Evolutionary conservation across 805 yeast species (phyloP).

Genomic region (Candida ovalis): DNA sequence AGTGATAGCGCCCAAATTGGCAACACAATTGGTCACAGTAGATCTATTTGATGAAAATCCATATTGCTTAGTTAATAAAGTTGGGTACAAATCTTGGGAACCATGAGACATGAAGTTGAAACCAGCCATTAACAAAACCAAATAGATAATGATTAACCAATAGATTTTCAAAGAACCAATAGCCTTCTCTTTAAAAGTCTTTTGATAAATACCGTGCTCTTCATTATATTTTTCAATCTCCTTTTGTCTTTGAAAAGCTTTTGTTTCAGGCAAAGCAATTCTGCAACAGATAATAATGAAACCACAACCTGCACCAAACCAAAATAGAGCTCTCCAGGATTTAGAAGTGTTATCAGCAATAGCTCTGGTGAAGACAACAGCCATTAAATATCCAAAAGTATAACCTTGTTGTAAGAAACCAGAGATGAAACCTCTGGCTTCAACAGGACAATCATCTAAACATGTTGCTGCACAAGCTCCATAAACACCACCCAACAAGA

Average conservation of each 20-base stretch:
- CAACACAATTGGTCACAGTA: constrained; percentile 54
- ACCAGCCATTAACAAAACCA: constrained; percentile 58
- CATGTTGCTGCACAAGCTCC: constrained; percentile 54
- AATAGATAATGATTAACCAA: constrained; percentile 57
- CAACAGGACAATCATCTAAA: constrained; percentile 49
- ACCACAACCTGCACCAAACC: constrained; percentile 65
- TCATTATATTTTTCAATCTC: constrained; percentile 31
- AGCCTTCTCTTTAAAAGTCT: constrained; percentile 33
- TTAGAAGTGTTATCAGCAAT: constrained; percentile 49
- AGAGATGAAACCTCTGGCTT: constrained; percentile 55
- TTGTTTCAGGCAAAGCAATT: constrained; percentile 46
- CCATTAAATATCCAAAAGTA: constrained; percentile 63
- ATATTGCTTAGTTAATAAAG: constrained; percentile 46
- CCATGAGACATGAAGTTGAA: constrained; percentile 63
- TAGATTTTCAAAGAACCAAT: constrained; percentile 38
- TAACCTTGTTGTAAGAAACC: constrained; percentile 81
- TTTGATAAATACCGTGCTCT: constrained; percentile 29
- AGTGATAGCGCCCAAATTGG: constrained; percentile 52
- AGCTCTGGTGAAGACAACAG: constrained; percentile 62
- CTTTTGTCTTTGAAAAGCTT: constrained; percentile 44
- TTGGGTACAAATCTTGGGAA: constrained; percentile 60
- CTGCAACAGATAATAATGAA: constrained; percentile 40
- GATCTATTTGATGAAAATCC: constrained; percentile 38
- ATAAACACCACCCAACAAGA: constrained; percentile 54
- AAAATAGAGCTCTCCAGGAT: constrained; percentile 62